A percentile compares a stretch with the other conserved stretches of the same genome.
Conservation (phyloP, 179 eudicot genomes). For the Actinidia arguta region DNA sequence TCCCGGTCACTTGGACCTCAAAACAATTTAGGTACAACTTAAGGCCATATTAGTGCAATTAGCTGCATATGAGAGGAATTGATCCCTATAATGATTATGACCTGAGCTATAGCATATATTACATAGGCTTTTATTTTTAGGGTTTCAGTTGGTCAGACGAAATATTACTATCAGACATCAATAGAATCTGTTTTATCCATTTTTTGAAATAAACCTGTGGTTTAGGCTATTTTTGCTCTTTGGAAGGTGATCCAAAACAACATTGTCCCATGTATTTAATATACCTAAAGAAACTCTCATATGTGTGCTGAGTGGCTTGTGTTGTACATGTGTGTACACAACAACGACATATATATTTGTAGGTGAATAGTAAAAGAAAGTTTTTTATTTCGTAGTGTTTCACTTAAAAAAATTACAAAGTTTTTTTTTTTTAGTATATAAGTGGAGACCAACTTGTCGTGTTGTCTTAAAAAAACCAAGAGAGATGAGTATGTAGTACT, state of each 20-base stretch:
- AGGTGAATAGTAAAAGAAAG: too few relatives aligned
- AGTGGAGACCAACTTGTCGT: too few relatives aligned
- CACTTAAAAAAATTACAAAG: too few relatives aligned
- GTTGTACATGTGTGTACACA: too few relatives aligned
- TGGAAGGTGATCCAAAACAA: slow-evolving; percentile 13
- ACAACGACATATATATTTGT: too few relatives aligned
- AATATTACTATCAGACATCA: not conserved
- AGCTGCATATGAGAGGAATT: not conserved
- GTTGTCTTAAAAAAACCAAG: too few relatives aligned
- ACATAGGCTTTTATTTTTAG: too few relatives aligned
- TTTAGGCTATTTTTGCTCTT: not conserved
- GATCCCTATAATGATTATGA: not conserved
- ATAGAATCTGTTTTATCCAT: slow-evolving; percentile 10
- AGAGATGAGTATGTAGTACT: too few relatives aligned
- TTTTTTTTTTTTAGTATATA: too few relatives aligned
- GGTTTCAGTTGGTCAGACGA: not conserved
- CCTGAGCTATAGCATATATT: too few relatives aligned
- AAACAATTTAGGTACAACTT: not conserved
- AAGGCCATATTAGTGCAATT: not conserved
- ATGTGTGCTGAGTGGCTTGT: not conserved
- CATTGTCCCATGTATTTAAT: not conserved
- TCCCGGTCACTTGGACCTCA: too few relatives aligned
- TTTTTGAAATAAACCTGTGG: not conserved
- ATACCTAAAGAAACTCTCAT: not conserved
- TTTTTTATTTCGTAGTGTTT: too few relatives aligned